Evolutionary conservation across 2,329 filamentous ascomycete genomes (phyloP), one percentile per base, ranked within the genome.

Genomic region (Cordyceps farinosa): DNA sequence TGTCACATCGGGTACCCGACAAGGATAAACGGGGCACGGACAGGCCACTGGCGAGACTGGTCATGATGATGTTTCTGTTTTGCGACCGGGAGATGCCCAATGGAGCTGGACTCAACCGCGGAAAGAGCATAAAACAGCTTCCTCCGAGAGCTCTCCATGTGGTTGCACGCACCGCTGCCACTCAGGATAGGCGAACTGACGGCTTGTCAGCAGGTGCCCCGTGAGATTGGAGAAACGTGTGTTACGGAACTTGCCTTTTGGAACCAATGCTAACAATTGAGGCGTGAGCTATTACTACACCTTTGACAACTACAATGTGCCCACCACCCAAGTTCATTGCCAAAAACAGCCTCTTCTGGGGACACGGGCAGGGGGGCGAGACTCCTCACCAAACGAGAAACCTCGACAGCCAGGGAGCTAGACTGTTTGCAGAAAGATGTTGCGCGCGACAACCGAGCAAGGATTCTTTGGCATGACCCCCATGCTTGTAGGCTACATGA

Each of bases 391-490:
- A 10, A 22, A 22, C 22, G 22, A 22, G 36, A 32, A 27, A n/a
- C 3, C 17, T 45, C 17, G 53, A 56, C 38, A 45, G 45, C 34
- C 45, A 59, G 34, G 15, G 34, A 5, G 52, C 56, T 51, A 50
- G 17, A 38, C 56, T 27, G 22, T 17, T 50, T 59, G 8, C 22
- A 51, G 45, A 45, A 34, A 6, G 11, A 51, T 42, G 27, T 42
- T 59, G 56, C 34, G 56, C 56, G 56, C 56, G 56, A 59, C 56
- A 59, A 51, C 45, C 56, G 45, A 15, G 56, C 56, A 59, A n/a
- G 36, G 45, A 42, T 59, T 30, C 34, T 42, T n/a, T 29, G 30
- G 30, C 55, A 15, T 34, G n/a, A 17, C 6, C 53, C 15, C 53
- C 27, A 57, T 57, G 27, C 34, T 1, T 10, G 17, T 40, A 40